Percentiles rank a stretch among this genome's conserved stretches.
These are phyloP conservation scores for Pochonia chlamydosporia DNA, from an alignment of 2,329 filamentous ascomycete species.

Conservation along the genomic window DNA sequence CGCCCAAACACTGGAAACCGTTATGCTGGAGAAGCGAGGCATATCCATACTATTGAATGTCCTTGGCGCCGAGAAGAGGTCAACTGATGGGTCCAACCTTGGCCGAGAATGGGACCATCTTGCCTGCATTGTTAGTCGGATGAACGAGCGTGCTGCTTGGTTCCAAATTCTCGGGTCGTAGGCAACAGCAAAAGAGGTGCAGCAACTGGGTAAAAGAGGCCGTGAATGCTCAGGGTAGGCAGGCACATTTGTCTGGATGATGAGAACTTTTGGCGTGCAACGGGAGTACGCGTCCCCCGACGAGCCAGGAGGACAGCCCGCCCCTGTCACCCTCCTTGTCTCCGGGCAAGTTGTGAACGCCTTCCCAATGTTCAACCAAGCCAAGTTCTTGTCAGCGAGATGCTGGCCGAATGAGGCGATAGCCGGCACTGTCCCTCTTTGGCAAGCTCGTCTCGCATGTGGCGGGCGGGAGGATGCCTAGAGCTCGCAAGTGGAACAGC, in stretches of 20 bases:
- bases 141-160: background rate
- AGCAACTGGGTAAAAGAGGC: background rate
- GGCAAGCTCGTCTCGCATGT: background rate
- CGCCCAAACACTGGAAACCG: no score
- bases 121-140: no score
- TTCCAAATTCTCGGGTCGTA: constrained; percentile 4
- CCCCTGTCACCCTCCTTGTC: no score
- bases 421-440: background rate
- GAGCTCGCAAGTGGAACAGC: background rate
- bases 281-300: background rate
- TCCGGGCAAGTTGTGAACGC: no score
- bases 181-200: background rate
- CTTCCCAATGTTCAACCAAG: no score
- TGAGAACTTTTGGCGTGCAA: constrained; percentile 1
- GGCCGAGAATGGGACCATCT: no score
- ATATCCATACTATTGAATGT: no score
- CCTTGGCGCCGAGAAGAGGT: no score
- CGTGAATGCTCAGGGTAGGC: background rate
- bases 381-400: no score
- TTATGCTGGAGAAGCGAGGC: no score
- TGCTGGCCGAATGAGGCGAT: background rate
- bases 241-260: background rate
- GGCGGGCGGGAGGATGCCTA: background rate
- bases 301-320: no score
- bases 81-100: no score